These are phyloP conservation scores for Sisymbrium altissimum DNA, from an alignment of 345 rosid species.

Conservation along the genomic window DNA sequence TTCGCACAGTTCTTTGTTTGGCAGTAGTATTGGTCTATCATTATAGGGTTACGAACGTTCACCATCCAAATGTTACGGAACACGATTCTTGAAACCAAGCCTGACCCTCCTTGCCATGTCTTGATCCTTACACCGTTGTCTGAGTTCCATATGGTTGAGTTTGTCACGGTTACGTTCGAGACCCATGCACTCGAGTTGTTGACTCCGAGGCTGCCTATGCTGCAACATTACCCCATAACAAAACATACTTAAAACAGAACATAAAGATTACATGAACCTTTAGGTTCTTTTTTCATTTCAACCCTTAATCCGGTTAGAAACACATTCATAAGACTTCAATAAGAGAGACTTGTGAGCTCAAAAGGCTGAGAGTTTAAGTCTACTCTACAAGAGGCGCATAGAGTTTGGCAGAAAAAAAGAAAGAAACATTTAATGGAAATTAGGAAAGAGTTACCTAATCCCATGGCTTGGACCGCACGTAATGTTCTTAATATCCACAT, in stretches of 20 bases:
- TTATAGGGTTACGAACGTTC: slow-evolving; percentile 73
- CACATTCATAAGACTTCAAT: not conserved
- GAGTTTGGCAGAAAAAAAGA: slow-evolving; percentile 22
- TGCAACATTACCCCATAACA: slow-evolving; percentile 31
- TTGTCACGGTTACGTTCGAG: slow-evolving; percentile 67
- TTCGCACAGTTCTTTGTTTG: slow-evolving; percentile 59
- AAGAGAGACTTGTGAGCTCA: not conserved
- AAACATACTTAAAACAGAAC: not conserved
- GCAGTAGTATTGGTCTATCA: slow-evolving; percentile 89
- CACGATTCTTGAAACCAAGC: slow-evolving; percentile 62
- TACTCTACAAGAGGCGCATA: slow-evolving; percentile 4
- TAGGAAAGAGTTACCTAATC: slow-evolving; percentile 52
- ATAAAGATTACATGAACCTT: not conserved
- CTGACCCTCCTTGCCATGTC: slow-evolving; percentile 97
- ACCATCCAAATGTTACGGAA: slow-evolving; percentile 73
- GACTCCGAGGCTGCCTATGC: slow-evolving; percentile 90
- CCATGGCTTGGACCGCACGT: slow-evolving; percentile 97
- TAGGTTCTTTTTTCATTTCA: too few relatives aligned
- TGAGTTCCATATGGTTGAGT: slow-evolving; percentile 62
- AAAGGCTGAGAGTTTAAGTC: not conserved
- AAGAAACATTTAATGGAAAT: not conserved
- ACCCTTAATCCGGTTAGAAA: too few relatives aligned
- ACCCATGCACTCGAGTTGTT: slow-evolving; percentile 76
- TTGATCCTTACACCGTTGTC: slow-evolving; percentile 80
- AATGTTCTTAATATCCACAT: slow-evolving; percentile 69